phyloP scores from a whole-genome alignment of 176 grass and related monocot genomes.

The Elymus sibiricus region DNA sequence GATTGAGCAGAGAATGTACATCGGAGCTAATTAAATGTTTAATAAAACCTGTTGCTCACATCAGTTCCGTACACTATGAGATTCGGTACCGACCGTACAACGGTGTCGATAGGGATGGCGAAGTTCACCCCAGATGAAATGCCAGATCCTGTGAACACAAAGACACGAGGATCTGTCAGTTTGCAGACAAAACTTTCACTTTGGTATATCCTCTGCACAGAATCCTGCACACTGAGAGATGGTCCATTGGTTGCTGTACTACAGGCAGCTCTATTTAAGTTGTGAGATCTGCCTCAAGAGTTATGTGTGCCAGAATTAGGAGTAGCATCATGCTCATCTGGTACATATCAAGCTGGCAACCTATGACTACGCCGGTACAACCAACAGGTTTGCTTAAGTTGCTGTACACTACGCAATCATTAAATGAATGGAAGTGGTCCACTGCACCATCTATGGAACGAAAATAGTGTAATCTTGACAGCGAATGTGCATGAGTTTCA shows the following conservation, averaged over 20 bases:
- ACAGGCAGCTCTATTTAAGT: conserved; percentile 23
- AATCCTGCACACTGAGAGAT: conserved; percentile 12
- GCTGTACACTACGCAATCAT: not conserved
- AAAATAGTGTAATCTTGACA: not conserved
- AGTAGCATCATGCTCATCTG: conserved; percentile 7
- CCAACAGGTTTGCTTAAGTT: not conserved
- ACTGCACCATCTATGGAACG: not conserved
- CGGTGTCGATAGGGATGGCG: conserved; percentile 77
- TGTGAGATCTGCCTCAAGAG: not conserved
- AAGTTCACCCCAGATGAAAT: conserved; percentile 90
- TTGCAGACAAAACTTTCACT: not conserved
- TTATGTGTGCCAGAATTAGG: not conserved
- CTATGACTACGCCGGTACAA: not conserved
- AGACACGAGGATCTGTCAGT: conserved; percentile 20
- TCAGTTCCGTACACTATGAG: conserved; percentile 73
- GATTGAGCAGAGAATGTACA: not conserved
- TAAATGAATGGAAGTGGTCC: not conserved
- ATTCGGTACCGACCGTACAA: conserved; percentile 56
- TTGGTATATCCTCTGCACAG: not conserved
- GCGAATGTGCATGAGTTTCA: not conserved
- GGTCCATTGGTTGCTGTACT: not conserved
- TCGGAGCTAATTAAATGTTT: conserved; percentile 33
- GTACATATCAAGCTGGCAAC: conserved; percentile 11
- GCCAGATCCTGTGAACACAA: conserved; percentile 57
- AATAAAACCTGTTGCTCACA: conserved; percentile 71